Evolutionary conservation across 805 yeast species (phyloP).

Genomic region (Schwanniomyces sp.): DNA sequence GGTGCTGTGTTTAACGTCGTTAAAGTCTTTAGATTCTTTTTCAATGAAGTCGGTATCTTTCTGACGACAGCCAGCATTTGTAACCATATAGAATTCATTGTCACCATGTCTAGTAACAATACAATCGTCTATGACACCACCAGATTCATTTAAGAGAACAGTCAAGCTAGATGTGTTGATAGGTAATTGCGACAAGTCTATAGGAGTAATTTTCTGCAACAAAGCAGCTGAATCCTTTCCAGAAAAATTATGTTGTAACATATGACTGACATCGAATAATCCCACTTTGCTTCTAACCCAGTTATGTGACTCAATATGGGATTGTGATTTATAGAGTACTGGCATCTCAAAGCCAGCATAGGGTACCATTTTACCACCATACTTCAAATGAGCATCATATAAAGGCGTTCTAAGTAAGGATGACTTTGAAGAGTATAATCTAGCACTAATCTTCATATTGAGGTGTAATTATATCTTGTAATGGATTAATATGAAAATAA

Average conservation of each 20-base stretch:
- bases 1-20: conserved; percentile 38
- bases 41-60: conserved; percentile 71
- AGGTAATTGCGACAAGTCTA: conserved; percentile 63
- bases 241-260: conserved; percentile 82
- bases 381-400: conserved; percentile 70
- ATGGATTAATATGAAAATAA: neutral
- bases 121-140: conserved; percentile 92
- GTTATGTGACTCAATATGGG: conserved; percentile 88
- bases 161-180: conserved; percentile 70
- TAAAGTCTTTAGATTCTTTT: conserved; percentile 43
- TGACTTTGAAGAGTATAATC: conserved; percentile 25
- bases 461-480: neutral
- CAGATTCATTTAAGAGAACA: conserved; percentile 65
- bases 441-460: conserved; percentile 6
- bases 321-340: conserved; percentile 76
- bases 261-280: conserved; percentile 93
- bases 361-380: conserved; percentile 90
- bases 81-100: conserved; percentile 79
- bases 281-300: conserved; percentile 93
- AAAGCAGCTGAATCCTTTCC: conserved; percentile 71
- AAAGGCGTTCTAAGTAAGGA: conserved; percentile 68
- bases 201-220: conserved; percentile 83
- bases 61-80: conserved; percentile 93
- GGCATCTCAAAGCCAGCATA: conserved; percentile 98
- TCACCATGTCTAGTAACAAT: conserved; percentile 84